phyloP scores from a whole-genome alignment of 148 eudicot species.

The Spergularia bocconei region DNA sequence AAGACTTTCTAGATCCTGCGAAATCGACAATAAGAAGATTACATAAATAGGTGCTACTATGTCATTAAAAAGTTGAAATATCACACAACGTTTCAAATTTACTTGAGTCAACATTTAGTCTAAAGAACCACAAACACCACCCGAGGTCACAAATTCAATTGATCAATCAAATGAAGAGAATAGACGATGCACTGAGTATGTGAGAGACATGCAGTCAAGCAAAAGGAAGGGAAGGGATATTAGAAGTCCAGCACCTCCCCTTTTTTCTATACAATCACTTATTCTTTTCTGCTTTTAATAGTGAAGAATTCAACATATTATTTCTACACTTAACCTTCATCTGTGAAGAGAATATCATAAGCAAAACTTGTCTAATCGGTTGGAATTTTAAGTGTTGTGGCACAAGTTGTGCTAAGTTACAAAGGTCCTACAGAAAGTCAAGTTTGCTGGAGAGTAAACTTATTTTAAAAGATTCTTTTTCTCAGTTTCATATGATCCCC shows the following conservation, averaged over 20 bases:
- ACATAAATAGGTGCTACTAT: not conserved
- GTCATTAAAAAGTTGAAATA: not conserved
- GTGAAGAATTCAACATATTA: not conserved
- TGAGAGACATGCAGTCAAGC: not conserved
- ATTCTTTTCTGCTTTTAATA: not conserved
- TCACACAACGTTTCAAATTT: no score
- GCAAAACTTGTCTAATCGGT: not conserved
- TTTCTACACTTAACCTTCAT: no score
- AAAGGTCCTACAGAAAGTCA: conserved; percentile 1
- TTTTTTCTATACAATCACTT: not conserved
- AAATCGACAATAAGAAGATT: conserved; percentile 20
- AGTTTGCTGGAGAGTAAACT: not conserved
- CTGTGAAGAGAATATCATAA: not conserved
- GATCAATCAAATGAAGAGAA: not conserved
- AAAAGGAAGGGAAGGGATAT: not conserved
- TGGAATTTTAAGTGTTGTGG: not conserved
- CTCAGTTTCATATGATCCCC: not conserved
- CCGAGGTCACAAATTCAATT: not conserved
- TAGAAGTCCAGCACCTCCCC: not conserved
- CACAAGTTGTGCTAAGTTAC: not conserved
- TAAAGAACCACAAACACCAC: not conserved
- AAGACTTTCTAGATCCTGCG: conserved; percentile 76
- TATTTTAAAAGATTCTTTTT: not conserved
- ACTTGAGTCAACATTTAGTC: not conserved
- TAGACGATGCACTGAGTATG: conserved; percentile 2